Percentiles rank a stretch among this genome's conserved stretches.
Conservation (phyloP, 163 green algal species). For the Picocystis sp. region DNA sequence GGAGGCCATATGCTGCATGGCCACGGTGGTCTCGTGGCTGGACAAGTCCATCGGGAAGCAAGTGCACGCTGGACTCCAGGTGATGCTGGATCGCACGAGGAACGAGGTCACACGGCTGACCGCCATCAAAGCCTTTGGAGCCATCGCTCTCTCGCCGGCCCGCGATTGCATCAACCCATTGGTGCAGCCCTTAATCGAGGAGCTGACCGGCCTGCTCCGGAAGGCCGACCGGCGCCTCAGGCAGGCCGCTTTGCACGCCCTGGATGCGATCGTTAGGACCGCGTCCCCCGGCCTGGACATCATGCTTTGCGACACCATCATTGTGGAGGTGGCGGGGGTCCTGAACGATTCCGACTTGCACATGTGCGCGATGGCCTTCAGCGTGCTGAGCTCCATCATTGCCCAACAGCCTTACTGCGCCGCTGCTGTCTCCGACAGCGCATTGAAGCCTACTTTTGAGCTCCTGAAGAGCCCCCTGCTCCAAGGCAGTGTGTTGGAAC, state of each 20-base stretch:
- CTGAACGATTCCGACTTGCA: constrained; percentile 64
- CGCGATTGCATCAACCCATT: constrained; percentile 19
- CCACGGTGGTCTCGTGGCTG: constrained; percentile 34
- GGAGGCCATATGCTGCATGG: constrained; percentile 51
- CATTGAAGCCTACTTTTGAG: constrained; percentile 15
- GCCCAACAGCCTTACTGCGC: not conserved
- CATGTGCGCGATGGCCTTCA: constrained; percentile 44
- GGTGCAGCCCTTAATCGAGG: constrained; percentile 20
- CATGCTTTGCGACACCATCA: constrained; percentile 11
- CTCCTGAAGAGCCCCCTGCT: constrained; percentile 65
- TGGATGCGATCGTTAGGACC: not conserved
- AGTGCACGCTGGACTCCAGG: constrained; percentile 12
- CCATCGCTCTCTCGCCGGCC: constrained; percentile 32
- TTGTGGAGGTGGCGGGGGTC: constrained; percentile 43
- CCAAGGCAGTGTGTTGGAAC: constrained; percentile 39
- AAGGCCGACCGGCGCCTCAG: constrained; percentile 31
- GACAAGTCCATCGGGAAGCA: constrained; percentile 32
- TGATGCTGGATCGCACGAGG: constrained; percentile 69
- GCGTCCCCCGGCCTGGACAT: too few species aligned
- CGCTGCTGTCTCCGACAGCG: constrained; percentile 3
- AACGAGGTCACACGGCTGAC: constrained; percentile 81
- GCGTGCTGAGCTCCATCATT: constrained; percentile 21
- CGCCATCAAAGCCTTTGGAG: constrained; percentile 53
- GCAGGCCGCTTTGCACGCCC: not conserved
- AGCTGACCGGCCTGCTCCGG: constrained; percentile 74